Evolutionary conservation across 768 basidiomycete genomes (phyloP), one percentile per base, ranked within the genome.

Genomic region (Pholiota conissans): DNA sequence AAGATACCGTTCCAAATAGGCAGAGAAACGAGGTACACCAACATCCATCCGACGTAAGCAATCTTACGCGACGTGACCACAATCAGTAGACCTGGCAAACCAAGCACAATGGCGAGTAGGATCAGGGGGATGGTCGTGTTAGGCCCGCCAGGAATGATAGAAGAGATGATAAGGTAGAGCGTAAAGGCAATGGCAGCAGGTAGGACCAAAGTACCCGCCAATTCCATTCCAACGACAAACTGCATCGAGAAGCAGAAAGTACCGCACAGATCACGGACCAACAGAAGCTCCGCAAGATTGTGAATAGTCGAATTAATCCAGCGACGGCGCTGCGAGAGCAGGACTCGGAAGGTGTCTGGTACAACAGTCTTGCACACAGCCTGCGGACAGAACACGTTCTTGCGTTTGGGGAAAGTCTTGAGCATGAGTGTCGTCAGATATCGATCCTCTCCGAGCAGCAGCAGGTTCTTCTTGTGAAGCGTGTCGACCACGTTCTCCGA

Each of bases 171-270:
- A 67, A 98, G 87, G 73, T 96, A 97, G 51, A 96, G 73, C 0
- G 97, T 98, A 81, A 99, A 98, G 35, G 92, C 85, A 76, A 98
- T 98, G 61, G 97, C 96, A 37, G 95, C 97, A 20, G 97, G 97
- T 22, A 98, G 80, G 27, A 98, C 96, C 61, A 99, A 82, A 2
- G 97, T 98, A 69, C 96, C 96, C 59, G 91, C 86, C 61, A 99
- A 79, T 70, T 99, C 97, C 95, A 99, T 99, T 70, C 90, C 95
- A 32, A 96, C 93, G 63, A 98, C 94, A 69, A 98, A 98, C 78
- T 97, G 95, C 96, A 98, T 98, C 10, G 93, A 95, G 84, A 99
- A 98, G 79, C 97, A 99, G 87, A 98, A 99, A 2, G 95, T 98
- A 47, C 97, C 97, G 64, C 96, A 99, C n/a, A 98, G 85, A 72